Evolutionary conservation across 2,329 filamentous ascomycete genomes (phyloP), one percentile per base, ranked within the genome.

Genomic region (Ilyonectria sp.): DNA sequence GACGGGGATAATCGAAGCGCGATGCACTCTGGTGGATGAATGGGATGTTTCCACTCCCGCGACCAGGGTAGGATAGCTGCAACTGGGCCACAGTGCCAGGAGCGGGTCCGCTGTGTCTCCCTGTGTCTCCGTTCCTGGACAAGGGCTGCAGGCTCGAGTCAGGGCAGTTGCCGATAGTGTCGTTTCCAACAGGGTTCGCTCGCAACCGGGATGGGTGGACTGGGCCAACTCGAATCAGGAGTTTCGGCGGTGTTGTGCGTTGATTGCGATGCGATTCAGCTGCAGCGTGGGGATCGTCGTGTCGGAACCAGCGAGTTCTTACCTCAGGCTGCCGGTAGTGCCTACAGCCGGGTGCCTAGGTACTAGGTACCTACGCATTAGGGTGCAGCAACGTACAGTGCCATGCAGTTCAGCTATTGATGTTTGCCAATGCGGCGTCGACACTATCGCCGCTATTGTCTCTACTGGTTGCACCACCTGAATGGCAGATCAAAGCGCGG

Each of bases 51-150:
- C 72, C 65, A 71, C 65, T 56, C 67, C 59, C 65, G 60, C 65
- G 63, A 65, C 65, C 67, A 63, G 66, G 72, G 65, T 56, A 60
- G 58, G 59, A 63, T 75, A 47, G 33, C 69, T 70, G 58, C 58
- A 44, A 71, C 67, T 72, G 68, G 73, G 61, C 35, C 55, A 54
- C 60, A 50, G 59, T 72, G 53, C 52, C 53, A 60, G 64, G 47
- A 64, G 61, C 57, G 64, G 63, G 58, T 69, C 74, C 74, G 73
- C 74, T 63, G 63, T 23, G 23, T 23, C 23, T 73, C 74, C 65
- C n/a, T 43, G 65, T 60, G 52, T 53, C 67, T 69, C 74, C 71
- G 74, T 76, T 76, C 72, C 74, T 73, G 69, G 68, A 62, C 69
- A 74, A 73, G 72, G 59, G 67, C 64, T 47, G 46, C 60, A 57